phyloP scores from a whole-genome alignment of 441 rosid genomes.

The Gossypium lobatum region DNA sequence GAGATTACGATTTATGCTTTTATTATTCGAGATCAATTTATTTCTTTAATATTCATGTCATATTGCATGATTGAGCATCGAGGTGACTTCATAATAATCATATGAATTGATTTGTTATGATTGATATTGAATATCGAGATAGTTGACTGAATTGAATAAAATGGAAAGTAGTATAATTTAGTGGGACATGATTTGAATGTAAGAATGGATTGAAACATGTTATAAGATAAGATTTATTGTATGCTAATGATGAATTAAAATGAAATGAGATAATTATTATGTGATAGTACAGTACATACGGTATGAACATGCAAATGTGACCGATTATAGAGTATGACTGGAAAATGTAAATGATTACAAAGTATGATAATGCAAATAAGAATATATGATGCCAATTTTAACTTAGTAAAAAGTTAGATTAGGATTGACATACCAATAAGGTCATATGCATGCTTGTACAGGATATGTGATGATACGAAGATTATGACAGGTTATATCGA shows the following conservation, averaged over 20 bases:
- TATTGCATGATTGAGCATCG: not conserved
- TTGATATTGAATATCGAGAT: not conserved
- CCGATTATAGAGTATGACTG: not conserved
- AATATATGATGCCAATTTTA: not conserved
- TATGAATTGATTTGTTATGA: not conserved
- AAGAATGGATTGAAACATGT: not conserved
- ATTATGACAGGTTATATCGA: not conserved
- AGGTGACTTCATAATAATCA: not conserved
- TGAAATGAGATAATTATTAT: not conserved
- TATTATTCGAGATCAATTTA: not conserved
- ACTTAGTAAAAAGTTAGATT: not conserved
- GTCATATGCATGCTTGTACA: not conserved
- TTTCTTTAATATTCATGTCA: not conserved
- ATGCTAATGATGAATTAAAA: not conserved
- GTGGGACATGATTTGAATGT: not conserved
- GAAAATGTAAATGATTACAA: not conserved
- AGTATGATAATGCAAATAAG: not conserved
- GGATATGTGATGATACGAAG: not conserved
- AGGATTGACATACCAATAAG: not conserved
- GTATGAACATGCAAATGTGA: not conserved
- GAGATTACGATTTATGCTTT: not conserved
- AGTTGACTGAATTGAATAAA: not conserved
- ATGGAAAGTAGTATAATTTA: not conserved
- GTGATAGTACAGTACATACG: not conserved
- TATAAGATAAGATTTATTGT: not conserved